phyloP scores from a whole-genome alignment of 2,329 filamentous ascomycete species.

The Thelonectria discophora region DNA sequence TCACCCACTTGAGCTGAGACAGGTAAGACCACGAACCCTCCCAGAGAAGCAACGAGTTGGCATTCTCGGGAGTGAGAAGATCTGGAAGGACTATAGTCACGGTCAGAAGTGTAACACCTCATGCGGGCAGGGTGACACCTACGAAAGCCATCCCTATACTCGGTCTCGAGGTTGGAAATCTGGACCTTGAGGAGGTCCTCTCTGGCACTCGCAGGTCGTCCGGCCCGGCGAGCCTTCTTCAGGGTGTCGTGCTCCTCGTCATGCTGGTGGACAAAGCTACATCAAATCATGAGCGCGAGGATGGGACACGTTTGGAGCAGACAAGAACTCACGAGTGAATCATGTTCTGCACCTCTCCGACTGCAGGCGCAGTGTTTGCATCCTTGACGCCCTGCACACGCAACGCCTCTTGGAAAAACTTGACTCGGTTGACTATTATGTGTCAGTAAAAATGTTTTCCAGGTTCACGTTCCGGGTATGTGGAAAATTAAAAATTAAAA shows the following conservation, averaged over 20 bases:
- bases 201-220: slow-evolving; percentile 78
- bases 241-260: slow-evolving; percentile 74
- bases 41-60: slow-evolving; percentile 75
- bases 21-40: slow-evolving; percentile 86
- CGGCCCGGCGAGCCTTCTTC: slow-evolving; percentile 77
- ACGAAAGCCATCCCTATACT: slow-evolving; percentile 87
- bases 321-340: slow-evolving; percentile 64
- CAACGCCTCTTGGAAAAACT: slow-evolving; percentile 75
- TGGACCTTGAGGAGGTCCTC: slow-evolving; percentile 81
- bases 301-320: neutral
- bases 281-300: neutral
- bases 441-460: slow-evolving; percentile 17
- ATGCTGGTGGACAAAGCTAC: slow-evolving; percentile 71
- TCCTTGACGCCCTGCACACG: slow-evolving; percentile 53
- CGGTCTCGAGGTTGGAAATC: slow-evolving; percentile 75
- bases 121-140: slow-evolving; percentile 42
- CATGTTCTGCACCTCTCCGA: slow-evolving; percentile 66
- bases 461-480: no score
- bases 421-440: slow-evolving; percentile 48
- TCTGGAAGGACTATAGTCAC: slow-evolving; percentile 74
- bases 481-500: no score
- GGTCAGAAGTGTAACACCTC: slow-evolving; percentile 24
- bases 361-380: slow-evolving; percentile 60
- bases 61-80: slow-evolving; percentile 71
- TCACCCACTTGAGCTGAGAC: slow-evolving; percentile 78